Conservation (phyloP, 2,329 filamentous ascomycete species). For the Fusarium stilboides region DNA sequence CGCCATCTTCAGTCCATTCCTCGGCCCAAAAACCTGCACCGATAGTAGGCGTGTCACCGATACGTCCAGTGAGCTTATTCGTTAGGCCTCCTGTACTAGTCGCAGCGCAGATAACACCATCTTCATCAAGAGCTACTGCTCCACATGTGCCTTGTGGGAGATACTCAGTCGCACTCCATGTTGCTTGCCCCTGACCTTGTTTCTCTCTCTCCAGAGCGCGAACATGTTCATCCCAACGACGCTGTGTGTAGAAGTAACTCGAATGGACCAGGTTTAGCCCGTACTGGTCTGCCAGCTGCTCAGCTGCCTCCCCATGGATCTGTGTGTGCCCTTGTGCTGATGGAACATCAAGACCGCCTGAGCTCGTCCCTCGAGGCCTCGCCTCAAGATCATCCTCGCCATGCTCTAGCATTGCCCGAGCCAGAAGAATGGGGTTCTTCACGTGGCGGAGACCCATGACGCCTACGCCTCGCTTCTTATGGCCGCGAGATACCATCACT, state of each 20-base stretch:
- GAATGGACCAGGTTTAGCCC: conserved; percentile 79
- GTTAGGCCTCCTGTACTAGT: conserved; percentile 84
- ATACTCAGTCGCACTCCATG: conserved; percentile 75
- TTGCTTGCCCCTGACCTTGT: conserved; percentile 57
- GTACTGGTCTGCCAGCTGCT: conserved; percentile 77
- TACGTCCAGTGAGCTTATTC: conserved; percentile 87
- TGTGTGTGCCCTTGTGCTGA: conserved; percentile 79
- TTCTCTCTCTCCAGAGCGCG: conserved; percentile 69
- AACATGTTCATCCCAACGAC: conserved; percentile 83
- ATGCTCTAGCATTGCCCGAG: conserved; percentile 77
- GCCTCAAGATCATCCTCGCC: conserved; percentile 73
- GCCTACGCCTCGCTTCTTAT: conserved; percentile 82
- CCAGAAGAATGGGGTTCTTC: conserved; percentile 85
- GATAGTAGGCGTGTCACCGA: conserved; percentile 88
- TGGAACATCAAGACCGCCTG: conserved; percentile 59
- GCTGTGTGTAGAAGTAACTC: conserved; percentile 84
- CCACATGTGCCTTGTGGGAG: conserved; percentile 89
- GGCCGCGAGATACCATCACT: conserved; percentile 84
- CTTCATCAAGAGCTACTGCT: conserved; percentile 83
- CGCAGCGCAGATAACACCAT: conserved; percentile 79
- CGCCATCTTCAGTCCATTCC: conserved; percentile 75
- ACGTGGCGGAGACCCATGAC: conserved; percentile 81
- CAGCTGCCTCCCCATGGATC: conserved; percentile 77
- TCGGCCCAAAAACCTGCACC: conserved; percentile 94
- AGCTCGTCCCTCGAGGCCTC: conserved; percentile 18